phyloP scores from a whole-genome alignment of 108 stramenopile species.

The Asterionellopsis glacialis region DNA sequence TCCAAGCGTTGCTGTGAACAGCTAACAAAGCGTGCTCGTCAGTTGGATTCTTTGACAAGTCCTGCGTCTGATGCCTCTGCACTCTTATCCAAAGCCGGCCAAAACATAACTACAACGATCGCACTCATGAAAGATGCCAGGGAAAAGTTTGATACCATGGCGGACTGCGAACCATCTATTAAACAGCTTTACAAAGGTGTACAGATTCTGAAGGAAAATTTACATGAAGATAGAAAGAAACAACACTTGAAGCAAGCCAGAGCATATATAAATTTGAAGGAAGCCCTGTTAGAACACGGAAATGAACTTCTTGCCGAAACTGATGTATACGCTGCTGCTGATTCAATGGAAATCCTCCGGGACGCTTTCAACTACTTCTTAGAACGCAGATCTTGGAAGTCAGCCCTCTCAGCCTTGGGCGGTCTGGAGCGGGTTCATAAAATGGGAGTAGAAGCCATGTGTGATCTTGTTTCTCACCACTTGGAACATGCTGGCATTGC shows the following conservation, averaged over 20 bases:
- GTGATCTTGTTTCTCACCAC: constrained; percentile 58
- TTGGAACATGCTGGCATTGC: constrained; percentile 41
- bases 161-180: constrained; percentile 75
- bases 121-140: constrained; percentile 63
- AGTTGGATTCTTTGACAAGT: constrained; percentile 72
- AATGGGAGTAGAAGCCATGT: constrained; percentile 75
- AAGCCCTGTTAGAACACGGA: too few relatives aligned
- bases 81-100: constrained; percentile 45
- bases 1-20: constrained; percentile 57
- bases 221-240: constrained; percentile 26
- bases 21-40: constrained; percentile 59
- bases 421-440: constrained; percentile 69
- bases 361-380: constrained; percentile 81
- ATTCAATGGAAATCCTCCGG: constrained; percentile 80
- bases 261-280: constrained; percentile 4
- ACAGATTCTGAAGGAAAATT: constrained; percentile 38
- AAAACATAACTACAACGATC: constrained; percentile 59
- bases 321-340: constrained; percentile 82
- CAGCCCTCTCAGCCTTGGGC: constrained; percentile 38
- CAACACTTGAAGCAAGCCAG: constrained; percentile 19
- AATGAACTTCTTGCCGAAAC: constrained; percentile 51
- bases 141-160: constrained; percentile 82
- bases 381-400: constrained; percentile 56
- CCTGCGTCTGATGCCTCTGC: constrained; percentile 77
- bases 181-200: constrained; percentile 61